Evolutionary conservation across 2,329 filamentous ascomycete genomes (phyloP).

Genomic region (Diaporthe longicolla): DNA sequence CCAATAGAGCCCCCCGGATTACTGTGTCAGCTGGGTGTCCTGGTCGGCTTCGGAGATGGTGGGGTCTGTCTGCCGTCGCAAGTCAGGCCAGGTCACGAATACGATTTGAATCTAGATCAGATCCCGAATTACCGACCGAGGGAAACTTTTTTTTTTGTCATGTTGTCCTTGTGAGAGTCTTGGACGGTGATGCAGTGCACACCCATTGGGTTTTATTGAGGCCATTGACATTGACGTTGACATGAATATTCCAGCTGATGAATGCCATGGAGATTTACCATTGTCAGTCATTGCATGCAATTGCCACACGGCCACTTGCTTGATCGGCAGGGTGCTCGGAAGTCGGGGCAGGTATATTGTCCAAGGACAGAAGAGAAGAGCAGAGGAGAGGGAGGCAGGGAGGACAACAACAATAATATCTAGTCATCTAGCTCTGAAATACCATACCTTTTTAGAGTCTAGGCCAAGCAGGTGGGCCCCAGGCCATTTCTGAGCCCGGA

Average conservation of each 20-base stretch:
- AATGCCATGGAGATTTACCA: background rate
- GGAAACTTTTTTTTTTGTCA: background rate
- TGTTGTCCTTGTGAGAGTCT: background rate
- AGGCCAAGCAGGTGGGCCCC: constrained; percentile 19
- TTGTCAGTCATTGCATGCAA: background rate
- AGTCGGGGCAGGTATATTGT: background rate
- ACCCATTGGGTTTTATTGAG: background rate
- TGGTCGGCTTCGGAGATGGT: constrained; percentile 20
- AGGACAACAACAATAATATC: background rate
- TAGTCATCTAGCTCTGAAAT: constrained; percentile 16
- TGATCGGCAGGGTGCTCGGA: constrained; percentile 13
- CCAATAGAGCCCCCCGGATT: constrained; percentile 28
- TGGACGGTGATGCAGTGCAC: background rate
- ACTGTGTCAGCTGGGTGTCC: constrained; percentile 12
- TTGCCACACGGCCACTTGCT: background rate
- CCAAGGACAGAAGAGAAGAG: background rate
- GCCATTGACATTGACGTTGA: background rate
- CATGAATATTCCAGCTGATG: background rate
- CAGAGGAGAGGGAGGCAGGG: too few relatives aligned
- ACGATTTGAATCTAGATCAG: constrained; percentile 22
- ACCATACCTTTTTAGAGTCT: constrained; percentile 20
- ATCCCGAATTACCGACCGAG: constrained; percentile 25
- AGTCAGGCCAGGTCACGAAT: constrained; percentile 28
- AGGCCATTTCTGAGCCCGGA: background rate
- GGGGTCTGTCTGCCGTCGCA: constrained; percentile 2